Conservation (phyloP, 148 eudicot genomes). For the Rheum nobile region DNA sequence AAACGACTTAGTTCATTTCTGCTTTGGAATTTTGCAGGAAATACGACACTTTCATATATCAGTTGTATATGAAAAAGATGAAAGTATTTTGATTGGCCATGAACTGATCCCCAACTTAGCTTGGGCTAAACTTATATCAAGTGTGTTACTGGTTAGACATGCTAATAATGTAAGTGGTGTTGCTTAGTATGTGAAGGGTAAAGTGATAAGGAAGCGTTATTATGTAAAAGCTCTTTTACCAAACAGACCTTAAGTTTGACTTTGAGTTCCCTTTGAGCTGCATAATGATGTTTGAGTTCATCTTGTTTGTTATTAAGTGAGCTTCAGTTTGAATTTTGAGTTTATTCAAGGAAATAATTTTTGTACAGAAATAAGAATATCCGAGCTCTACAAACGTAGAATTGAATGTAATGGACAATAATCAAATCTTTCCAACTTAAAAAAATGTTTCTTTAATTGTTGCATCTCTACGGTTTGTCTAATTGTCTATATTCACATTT, state of each 20-base stretch:
- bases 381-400: no score
- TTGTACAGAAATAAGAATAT: no score
- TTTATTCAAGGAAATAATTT: background rate
- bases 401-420: background rate
- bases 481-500: background rate
- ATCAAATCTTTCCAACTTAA: background rate
- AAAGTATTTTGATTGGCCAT: background rate
- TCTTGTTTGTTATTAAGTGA: background rate
- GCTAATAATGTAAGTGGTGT: background rate
- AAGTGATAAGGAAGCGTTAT: background rate
- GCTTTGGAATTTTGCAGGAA: background rate
- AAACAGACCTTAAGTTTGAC: background rate
- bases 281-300: no score
- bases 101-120: no score
- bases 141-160: background rate
- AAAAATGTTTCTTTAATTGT: background rate
- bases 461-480: background rate
- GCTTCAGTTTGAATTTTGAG: background rate
- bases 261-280: background rate
- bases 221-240: background rate
- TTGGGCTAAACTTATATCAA: background rate
- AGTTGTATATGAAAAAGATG: background rate
- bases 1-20: background rate
- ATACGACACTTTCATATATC: background rate
- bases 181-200: no score